Conservation (phyloP, 768 basidiomycete species). For the Hortiboletus campestris region DNA sequence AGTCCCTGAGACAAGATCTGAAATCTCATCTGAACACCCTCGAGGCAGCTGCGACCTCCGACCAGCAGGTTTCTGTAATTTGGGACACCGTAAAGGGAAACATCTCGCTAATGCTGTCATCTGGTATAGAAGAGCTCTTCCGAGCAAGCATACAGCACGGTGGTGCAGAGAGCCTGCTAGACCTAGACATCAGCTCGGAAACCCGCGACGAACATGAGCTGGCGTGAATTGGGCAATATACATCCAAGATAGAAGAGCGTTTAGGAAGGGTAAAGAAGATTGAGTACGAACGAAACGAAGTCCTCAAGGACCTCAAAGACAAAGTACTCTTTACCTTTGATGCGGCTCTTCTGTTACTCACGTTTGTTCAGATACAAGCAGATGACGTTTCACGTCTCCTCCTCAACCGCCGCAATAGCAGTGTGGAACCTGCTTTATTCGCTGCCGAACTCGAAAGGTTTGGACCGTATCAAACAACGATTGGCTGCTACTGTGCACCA, state of each 20-base stretch:
- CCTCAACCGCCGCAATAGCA: constrained; percentile 81
- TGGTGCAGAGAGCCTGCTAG: constrained; percentile 52
- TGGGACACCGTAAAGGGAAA: constrained; percentile 73
- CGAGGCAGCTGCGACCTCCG: constrained; percentile 75
- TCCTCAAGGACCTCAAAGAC: constrained; percentile 92
- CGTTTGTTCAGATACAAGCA: constrained; percentile 69
- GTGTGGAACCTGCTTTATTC: constrained; percentile 87
- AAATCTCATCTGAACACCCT: constrained; percentile 71
- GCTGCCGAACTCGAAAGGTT: constrained; percentile 96
- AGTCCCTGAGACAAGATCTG: constrained; percentile 70
- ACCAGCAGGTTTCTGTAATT: constrained; percentile 67
- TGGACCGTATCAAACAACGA: constrained; percentile 80
- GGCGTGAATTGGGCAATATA: constrained; percentile 61
- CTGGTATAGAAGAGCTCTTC: constrained; percentile 63
- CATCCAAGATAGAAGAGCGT: constrained; percentile 75
- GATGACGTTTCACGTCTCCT: constrained; percentile 95
- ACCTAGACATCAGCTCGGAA: constrained; percentile 67
- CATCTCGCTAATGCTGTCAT: constrained; percentile 57
- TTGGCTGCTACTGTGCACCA: constrained; percentile 72
- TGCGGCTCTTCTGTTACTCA: not conserved
- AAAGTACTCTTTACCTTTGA: constrained; percentile 53
- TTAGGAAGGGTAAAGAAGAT: constrained; percentile 80
- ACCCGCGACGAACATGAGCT: constrained; percentile 65
- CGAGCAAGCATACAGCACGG: constrained; percentile 46
- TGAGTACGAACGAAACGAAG: constrained; percentile 77